Evolutionary conservation across 2,329 filamentous ascomycete genomes (phyloP), one percentile per base, ranked within the genome.

Genomic region (Drechslera avenae): DNA sequence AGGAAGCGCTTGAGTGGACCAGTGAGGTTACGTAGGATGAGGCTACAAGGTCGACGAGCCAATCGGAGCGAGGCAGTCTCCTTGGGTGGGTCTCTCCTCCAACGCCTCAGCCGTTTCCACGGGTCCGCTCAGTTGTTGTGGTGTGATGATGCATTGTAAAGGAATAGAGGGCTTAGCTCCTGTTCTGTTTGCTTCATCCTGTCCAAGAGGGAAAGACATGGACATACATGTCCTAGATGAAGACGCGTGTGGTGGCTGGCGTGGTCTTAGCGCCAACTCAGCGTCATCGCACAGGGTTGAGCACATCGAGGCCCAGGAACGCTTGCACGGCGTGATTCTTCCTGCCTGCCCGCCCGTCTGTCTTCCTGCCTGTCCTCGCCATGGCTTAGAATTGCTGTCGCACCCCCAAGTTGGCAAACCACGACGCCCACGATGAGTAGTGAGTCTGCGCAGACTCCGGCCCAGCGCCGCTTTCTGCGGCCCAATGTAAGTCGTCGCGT

Each of bases 381-480:
- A 62, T 63, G 56, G 51, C 50, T 46, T 55, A 50, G 50, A 23
- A 7, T 23, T n/a, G n/a, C 34, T 42, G 7, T 45, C 39, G 34
- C 26, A 36, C 12, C 44, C 44, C 39, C 36, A 33, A 9, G 39
- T 9, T 30, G 16, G 32, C 14, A 41, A 41, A 9, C 46, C 12
- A 43, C 7, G 44, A 50, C 34, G 8, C 31, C 39, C 50, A 51
- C 53, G 30, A 72, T 72, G 69, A 66, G 62, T 42, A 48, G 36
- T 28, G 68, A 69, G 48, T 54, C 66, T 42, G 49, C 60, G 49
- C 67, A 67, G 54, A 64, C 59, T 23, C 60, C 62, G 57, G 64
- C 66, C 19, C 64, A 67, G 46, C 69, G 69, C 64, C 73, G 73
- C 56, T 71, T 63, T 49, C 39, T 68, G 55, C 66, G 73, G 51